A percentile compares a stretch with the other conserved stretches of the same genome.
Conservation (phyloP, 2,329 filamentous ascomycete species). For the Fusarium citri region DNA sequence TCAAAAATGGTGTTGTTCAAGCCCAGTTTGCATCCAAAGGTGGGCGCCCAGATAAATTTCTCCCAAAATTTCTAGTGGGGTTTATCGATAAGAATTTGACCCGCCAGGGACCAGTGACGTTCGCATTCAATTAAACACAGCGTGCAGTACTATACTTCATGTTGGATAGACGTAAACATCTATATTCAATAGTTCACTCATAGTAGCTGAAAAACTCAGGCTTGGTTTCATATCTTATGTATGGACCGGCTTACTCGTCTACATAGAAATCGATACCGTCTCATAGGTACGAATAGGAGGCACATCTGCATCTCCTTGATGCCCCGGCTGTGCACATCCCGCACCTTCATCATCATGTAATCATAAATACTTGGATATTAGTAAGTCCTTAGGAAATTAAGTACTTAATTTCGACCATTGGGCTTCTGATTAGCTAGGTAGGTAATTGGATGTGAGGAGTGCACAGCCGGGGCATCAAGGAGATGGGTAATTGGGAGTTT, state of each 20-base stretch:
- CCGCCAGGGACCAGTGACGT: conserved; percentile 8
- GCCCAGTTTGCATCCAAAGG: conserved; percentile 26
- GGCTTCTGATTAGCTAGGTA: too few relatives aligned
- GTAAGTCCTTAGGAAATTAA: too few relatives aligned
- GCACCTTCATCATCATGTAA: too few relatives aligned
- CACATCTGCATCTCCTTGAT: neutral
- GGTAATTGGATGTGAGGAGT: too few relatives aligned
- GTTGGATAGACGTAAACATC: neutral
- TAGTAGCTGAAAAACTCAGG: neutral
- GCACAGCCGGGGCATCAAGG: too few relatives aligned
- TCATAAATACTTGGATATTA: too few relatives aligned
- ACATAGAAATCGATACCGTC: neutral
- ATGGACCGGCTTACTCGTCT: neutral
- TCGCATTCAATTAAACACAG: neutral
- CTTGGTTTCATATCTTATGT: neutral
- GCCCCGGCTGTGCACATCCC: too few relatives aligned
- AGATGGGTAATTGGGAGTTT: neutral
- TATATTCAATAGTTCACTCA: neutral
- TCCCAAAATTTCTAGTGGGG: conserved; percentile 53
- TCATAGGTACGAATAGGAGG: neutral
- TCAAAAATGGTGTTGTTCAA: conserved; percentile 31
- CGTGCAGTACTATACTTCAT: neutral
- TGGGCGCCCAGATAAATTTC: conserved; percentile 45
- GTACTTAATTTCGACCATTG: too few relatives aligned
- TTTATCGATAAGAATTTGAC: conserved; percentile 54